Base-by-base conservation (phyloP, 352 stramenopile species). In the Globisporangium takayamanum region DNA sequence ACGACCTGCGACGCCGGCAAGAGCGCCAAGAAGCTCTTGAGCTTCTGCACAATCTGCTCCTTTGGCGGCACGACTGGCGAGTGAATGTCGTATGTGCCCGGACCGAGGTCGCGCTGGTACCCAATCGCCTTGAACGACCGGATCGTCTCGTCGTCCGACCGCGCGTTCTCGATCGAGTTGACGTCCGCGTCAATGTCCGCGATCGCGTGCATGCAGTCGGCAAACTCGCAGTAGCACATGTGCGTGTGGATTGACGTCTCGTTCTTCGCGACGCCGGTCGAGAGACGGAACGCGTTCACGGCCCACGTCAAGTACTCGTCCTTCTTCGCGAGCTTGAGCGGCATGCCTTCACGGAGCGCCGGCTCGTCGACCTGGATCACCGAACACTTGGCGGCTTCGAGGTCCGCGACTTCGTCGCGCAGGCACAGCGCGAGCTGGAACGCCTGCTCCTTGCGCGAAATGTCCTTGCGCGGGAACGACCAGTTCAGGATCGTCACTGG, bases 221-320 rank as follows among this genome's bases (percentile, higher is more conserved):
- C 64, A 68, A 98, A 98, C 71, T 98, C 90, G 73, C 87, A 97
- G 83, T 98, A 98, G 86, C 92, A 98, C 89, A 98, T 97, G 86
- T 98, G 92, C 42, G 90, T 97, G 79, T 97, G 90, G 70, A 97
- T 96, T 51, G 92, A 93, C 16, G 90, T 97, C 64, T 87, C 73
- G 65, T 92, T 89, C 67, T 88, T 82, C 37, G 88, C 89, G 12
- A 90, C 83, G 33, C 78, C 87, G 2, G 89, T 97, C 36, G 87
- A 76, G 41, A 98, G 74, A 57, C 86, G 88, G 73, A 97, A 98
- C 16, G 84, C 84, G 37, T 92, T 80, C 25, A 91, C 80, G 11
- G 79, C 81, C 78, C 80, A 92, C 53, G 73, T 78, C 48, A 92
- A 56, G 70, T 92, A 94, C 68, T 86, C 80, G 64, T 89, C 83